A percentile compares a stretch with the other conserved stretches of the same genome.
Evolutionary conservation across 805 yeast genomes (phyloP).

Genomic region (Nakazawaea anatomiae): DNA sequence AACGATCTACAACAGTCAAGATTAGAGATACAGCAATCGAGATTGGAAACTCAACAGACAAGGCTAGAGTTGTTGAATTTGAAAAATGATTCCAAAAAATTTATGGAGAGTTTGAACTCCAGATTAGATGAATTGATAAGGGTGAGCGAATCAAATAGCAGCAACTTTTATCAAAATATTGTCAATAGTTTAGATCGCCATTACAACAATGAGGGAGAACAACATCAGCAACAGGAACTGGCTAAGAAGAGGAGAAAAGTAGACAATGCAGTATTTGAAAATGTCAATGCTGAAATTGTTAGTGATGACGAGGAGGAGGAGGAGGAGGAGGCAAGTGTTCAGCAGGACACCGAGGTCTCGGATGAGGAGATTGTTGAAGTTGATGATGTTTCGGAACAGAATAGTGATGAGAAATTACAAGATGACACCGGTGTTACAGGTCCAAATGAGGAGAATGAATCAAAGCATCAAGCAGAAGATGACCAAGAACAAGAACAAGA

Average conservation of each 20-base stretch:
- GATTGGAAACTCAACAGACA: constrained; percentile 10
- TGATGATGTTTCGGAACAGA: neutral
- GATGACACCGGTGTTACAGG: too few species aligned
- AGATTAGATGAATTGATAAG: constrained; percentile 6
- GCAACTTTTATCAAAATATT: constrained; percentile 9
- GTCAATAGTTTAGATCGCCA: constrained; percentile 8
- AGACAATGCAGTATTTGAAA: neutral
- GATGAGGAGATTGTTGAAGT: neutral
- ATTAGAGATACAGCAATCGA: constrained; percentile 8
- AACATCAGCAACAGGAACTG: neutral
- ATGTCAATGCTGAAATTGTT: neutral
- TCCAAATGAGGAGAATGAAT: constrained; percentile 25
- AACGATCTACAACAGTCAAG: constrained; percentile 10
- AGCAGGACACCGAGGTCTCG: neutral
- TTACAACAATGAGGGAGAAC: neutral
- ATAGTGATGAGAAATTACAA: neutral
- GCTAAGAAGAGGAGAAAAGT: neutral
- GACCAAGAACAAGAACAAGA: neutral
- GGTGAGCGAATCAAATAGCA: neutral
- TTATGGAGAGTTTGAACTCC: constrained; percentile 1
- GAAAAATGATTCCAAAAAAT: constrained; percentile 6
- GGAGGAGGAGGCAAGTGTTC: neutral
- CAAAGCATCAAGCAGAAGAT: neutral
- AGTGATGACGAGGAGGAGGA: neutral
- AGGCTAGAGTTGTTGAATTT: constrained; percentile 9